Conservation (phyloP, 2,329 filamentous ascomycete species). For the Hypomyces perniciosus region DNA sequence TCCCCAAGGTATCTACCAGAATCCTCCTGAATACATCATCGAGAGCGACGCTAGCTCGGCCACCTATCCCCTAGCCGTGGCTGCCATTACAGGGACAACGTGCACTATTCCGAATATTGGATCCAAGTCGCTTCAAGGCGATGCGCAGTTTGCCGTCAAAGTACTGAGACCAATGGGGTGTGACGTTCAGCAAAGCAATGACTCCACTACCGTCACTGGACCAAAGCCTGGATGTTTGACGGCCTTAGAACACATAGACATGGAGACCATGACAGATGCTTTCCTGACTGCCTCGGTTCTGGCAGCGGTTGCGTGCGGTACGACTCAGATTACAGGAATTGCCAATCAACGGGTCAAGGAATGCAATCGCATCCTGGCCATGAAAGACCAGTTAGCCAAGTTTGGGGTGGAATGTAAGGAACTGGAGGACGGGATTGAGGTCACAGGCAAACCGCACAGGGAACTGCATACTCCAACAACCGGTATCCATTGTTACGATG, state of each 20-base stretch:
- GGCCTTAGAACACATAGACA: slow-evolving; percentile 78
- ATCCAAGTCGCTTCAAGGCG: slow-evolving; percentile 83
- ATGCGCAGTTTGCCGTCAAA: slow-evolving; percentile 88
- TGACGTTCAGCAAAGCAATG: slow-evolving; percentile 73
- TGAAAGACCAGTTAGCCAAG: slow-evolving; percentile 90
- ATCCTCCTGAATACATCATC: slow-evolving; percentile 79
- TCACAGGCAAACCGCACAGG: slow-evolving; percentile 47
- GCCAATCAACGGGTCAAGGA: slow-evolving; percentile 98
- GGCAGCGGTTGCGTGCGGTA: slow-evolving; percentile 78
- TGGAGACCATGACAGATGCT: slow-evolving; percentile 99
- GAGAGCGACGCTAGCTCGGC: slow-evolving; percentile 98
- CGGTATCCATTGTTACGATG: slow-evolving; percentile 88
- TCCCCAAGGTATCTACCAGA: slow-evolving; percentile 74
- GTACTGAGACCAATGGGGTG: slow-evolving; percentile 93
- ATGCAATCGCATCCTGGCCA: slow-evolving; percentile 91
- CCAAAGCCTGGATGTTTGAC: slow-evolving; percentile 68
- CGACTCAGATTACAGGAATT: slow-evolving; percentile 85
- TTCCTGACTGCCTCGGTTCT: slow-evolving; percentile 93
- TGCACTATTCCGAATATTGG: slow-evolving; percentile 97
- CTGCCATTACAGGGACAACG: slow-evolving; percentile 90
- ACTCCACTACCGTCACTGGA: slow-evolving; percentile 87
- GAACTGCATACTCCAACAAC: slow-evolving; percentile 50
- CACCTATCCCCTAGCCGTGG: slow-evolving; percentile 89
- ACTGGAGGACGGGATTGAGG: slow-evolving; percentile 88
- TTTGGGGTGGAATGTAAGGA: slow-evolving; percentile 84